These are phyloP conservation scores for Rubia occidens DNA, from an alignment of 305 asterid genomes.

Conservation along the genomic window DNA sequence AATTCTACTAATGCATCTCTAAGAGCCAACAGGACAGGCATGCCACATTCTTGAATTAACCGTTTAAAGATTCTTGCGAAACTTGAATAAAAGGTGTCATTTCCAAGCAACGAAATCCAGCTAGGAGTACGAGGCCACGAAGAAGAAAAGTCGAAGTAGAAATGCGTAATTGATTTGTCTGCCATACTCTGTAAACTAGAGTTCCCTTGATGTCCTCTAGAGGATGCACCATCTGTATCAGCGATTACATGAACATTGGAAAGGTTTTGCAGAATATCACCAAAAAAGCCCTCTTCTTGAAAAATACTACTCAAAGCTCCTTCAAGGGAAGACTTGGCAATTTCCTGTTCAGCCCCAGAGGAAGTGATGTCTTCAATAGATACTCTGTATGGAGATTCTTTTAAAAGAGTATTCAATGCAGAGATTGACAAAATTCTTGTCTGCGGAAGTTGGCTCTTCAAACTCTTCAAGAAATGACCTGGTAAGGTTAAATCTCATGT, in stretches of 20 bases:
- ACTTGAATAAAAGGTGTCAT: slow-evolving; percentile 73
- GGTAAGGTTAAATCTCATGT: slow-evolving; percentile 29
- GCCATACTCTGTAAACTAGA: slow-evolving; percentile 83
- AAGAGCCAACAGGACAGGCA: slow-evolving; percentile 67
- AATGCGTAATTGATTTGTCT: slow-evolving; percentile 87
- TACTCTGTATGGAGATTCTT: slow-evolving; percentile 87
- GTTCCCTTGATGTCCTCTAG: slow-evolving; percentile 71
- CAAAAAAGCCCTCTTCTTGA: slow-evolving; percentile 88
- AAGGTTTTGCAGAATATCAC: slow-evolving; percentile 73
- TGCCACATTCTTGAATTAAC: slow-evolving; percentile 91
- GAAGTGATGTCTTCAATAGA: slow-evolving; percentile 37
- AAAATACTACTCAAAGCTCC: slow-evolving; percentile 69
- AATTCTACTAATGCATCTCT: slow-evolving; percentile 67
- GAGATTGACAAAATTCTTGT: slow-evolving; percentile 97
- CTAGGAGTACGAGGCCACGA: slow-evolving; percentile 99
- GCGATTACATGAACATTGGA: slow-evolving; percentile 83
- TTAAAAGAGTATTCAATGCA: slow-evolving; percentile 85
- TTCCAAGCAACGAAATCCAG: slow-evolving; percentile 91
- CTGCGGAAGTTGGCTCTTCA: slow-evolving; percentile 98
- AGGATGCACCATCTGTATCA: slow-evolving; percentile 61
- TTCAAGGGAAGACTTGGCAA: slow-evolving; percentile 72
- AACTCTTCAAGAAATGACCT: slow-evolving; percentile 95
- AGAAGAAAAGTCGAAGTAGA: slow-evolving; percentile 96
- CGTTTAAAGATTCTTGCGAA: slow-evolving; percentile 92
- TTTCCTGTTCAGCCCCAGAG: slow-evolving; percentile 31